Evolutionary conservation across 176 grass and related monocot genomes (phyloP), one percentile per base, ranked within the genome.

Genomic region (Zea mays): DNA sequence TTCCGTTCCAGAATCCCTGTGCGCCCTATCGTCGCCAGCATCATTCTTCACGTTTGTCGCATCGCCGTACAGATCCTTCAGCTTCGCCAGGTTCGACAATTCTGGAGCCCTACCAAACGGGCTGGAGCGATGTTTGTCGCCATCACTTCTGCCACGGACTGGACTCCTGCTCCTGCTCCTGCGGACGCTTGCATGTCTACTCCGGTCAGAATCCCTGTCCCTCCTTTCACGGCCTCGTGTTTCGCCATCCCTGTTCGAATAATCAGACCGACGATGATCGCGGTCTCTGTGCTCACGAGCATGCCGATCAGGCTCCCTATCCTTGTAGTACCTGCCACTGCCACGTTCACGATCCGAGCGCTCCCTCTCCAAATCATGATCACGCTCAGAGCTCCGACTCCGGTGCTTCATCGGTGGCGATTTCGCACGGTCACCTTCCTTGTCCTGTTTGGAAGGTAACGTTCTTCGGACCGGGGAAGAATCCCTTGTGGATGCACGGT

Each of bases 31-130:
- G 13, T 86, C 57, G 16, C 75, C 35, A 3, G 42, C 64, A 27
- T 90, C 83, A 4, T 87, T 77, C 72, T 84, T 93, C 27, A 79
- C 61, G 15, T 84, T 88, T 16, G 83, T 77, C 0, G 83, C 92
- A 35, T 96, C 92, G 3, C 96, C 96, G 8, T 99, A 99, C 13
- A 99, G 59, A 82, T 99, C 96, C 84, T 96, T 99, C 73, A 96
- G 38, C 82, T 89, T 99, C 56, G 83, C 81, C 64, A 99, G 67
- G 76, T 99, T 96, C 67, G 85, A 95, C 35, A 89, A 62, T 16
- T 84, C 87, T 52, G 73, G 70, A 6, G 73, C 84, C 88, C 72
- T 89, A 83, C 90, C 89, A 76, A 89, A 93, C 65, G 88, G 96
- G 7, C 90, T 93, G 13, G 82, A 83, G 15, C 74, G 69, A 43